Conservation (phyloP, 2,329 filamentous ascomycete genomes). For the Aquanectria penicillioides region DNA sequence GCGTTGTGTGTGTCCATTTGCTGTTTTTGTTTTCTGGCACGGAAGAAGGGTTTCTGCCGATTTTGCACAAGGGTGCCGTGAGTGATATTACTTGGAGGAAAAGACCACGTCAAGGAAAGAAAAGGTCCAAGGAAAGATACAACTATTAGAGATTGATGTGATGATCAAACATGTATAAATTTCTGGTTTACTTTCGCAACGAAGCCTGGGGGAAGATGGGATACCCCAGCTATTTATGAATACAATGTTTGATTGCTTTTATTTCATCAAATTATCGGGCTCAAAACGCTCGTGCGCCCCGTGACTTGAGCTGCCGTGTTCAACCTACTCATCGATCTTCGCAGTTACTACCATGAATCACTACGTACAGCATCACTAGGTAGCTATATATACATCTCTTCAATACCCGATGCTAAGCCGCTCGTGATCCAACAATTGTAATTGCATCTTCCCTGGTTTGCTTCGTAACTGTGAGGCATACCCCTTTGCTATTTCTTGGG, state of each 20-base stretch:
- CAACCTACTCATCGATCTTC: no score
- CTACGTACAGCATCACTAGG: no score
- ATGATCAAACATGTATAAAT: slow-evolving; percentile 18
- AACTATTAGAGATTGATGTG: slow-evolving; percentile 25
- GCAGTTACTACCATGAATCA: no score
- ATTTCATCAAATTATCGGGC: neutral
- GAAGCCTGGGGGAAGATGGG: slow-evolving; percentile 15
- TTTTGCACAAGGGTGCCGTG: slow-evolving; percentile 16
- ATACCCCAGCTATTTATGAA: slow-evolving; percentile 31
- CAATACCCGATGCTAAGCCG: no score
- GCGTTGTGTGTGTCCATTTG: slow-evolving; percentile 36
- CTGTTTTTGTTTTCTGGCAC: slow-evolving; percentile 8
- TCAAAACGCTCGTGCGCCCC: neutral
- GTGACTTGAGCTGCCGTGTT: neutral
- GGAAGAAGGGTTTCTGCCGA: slow-evolving; percentile 12
- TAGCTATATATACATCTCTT: no score
- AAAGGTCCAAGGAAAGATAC: slow-evolving; percentile 17
- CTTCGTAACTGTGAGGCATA: no score
- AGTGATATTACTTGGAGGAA: slow-evolving; percentile 16
- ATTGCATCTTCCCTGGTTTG: no score
- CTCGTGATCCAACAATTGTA: no score
- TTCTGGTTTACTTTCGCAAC: slow-evolving; percentile 12
- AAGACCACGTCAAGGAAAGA: slow-evolving; percentile 10
- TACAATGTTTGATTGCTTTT: slow-evolving; percentile 24
- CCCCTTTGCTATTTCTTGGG: no score